These are phyloP conservation scores for Paecilomyces formosus DNA, from an alignment of 2,329 filamentous ascomycete genomes.

Conservation along the genomic window DNA sequence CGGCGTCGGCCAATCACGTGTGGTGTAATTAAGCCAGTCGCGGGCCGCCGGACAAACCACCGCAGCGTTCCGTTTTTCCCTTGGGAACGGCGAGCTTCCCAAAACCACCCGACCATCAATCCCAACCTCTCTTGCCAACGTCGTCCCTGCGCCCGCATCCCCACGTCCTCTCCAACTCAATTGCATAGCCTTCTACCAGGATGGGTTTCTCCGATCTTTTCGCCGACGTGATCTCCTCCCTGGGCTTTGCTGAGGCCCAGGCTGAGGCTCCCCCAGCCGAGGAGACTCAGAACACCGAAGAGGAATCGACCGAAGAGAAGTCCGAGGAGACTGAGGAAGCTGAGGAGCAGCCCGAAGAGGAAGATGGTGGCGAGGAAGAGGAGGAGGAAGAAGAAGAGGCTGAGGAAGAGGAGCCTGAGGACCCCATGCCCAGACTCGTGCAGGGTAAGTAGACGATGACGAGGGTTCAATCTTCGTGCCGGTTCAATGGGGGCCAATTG, in stretches of 20 bases:
- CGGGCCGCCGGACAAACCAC: constrained; percentile 25
- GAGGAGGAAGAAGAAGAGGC: constrained; percentile 75
- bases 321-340: constrained; percentile 32
- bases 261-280: constrained; percentile 52
- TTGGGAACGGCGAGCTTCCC: constrained; percentile 23
- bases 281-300: constrained; percentile 40
- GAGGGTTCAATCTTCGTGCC: neutral
- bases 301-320: constrained; percentile 20
- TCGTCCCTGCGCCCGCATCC: constrained; percentile 13
- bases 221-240: constrained; percentile 58
- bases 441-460: constrained; percentile 66
- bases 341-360: constrained; percentile 46
- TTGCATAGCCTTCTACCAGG: constrained; percentile 23
- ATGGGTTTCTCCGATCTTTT: constrained; percentile 62
- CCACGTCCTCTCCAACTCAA: constrained; percentile 18
- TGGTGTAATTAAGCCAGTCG: constrained; percentile 26
- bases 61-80: constrained; percentile 33
- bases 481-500: neutral
- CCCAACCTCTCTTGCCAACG: constrained; percentile 16
- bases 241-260: constrained; percentile 53
- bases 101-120: constrained; percentile 29
- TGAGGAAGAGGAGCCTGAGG: constrained; percentile 72
- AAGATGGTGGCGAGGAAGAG: constrained; percentile 57
- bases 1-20: constrained; percentile 32
- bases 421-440: constrained; percentile 81